phyloP scores from a whole-genome alignment of 371 early-diverging fungal species.

The Mucor piriformis region DNA sequence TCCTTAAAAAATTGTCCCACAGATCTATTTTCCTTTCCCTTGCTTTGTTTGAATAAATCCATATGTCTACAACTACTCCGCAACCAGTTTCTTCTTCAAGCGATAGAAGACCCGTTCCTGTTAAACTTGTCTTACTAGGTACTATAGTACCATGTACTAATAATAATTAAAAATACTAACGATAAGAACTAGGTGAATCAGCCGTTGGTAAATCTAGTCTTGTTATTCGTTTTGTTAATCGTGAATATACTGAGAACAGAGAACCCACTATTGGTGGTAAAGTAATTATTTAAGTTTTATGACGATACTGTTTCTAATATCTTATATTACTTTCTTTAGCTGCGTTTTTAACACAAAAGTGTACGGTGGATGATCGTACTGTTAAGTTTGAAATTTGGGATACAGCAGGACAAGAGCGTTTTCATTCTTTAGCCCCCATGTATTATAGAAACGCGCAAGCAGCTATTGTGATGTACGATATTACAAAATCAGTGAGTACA shows the following conservation, averaged over 20 bases:
- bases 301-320: not conserved
- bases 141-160: slow-evolving; percentile 5
- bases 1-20: too few species aligned
- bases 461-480: slow-evolving; percentile 95
- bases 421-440: slow-evolving; percentile 96
- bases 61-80: not conserved
- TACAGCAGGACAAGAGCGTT: slow-evolving; percentile 92
- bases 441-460: slow-evolving; percentile 98
- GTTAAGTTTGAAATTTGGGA: slow-evolving; percentile 94
- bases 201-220: slow-evolving; percentile 88
- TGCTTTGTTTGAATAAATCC: not conserved
- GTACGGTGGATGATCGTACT: slow-evolving; percentile 66
- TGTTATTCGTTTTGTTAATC: slow-evolving; percentile 87
- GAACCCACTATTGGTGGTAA: slow-evolving; percentile 96
- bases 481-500: slow-evolving; percentile 78
- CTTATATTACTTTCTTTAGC: slow-evolving; percentile 43
- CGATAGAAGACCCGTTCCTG: slow-evolving; percentile 52
- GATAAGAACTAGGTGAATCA: slow-evolving; percentile 74
- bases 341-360: slow-evolving; percentile 81
- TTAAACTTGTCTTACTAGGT: slow-evolving; percentile 75
- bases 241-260: slow-evolving; percentile 93
- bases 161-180: not conserved
- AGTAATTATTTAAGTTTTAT: too few species aligned
- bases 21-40: too few species aligned
- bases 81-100: not conserved